Percentiles rank a stretch among this genome's conserved stretches.
phyloP scores from a whole-genome alignment of 2,329 filamentous ascomycete genomes.

The Fusarium sambucinum region DNA sequence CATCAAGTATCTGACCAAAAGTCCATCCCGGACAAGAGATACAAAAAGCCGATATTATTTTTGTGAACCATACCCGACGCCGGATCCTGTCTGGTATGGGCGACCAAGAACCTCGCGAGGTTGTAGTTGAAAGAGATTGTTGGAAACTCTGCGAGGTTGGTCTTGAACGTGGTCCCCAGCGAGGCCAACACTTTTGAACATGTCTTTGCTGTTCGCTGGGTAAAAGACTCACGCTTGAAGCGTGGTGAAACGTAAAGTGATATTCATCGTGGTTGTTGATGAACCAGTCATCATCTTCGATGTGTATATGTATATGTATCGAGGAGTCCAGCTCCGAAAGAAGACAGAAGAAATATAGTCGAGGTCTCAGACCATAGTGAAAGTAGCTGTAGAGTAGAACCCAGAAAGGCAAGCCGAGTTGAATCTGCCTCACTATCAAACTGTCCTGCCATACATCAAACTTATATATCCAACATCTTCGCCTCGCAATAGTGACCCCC shows the following conservation, averaged over 20 bases:
- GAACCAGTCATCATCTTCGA: not conserved
- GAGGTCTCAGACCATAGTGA: not conserved
- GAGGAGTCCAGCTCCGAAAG: slow-evolving; percentile 30
- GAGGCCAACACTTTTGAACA: slow-evolving; percentile 4
- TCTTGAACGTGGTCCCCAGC: slow-evolving; percentile 40
- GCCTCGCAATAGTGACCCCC: not conserved
- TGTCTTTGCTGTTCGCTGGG: slow-evolving; percentile 17
- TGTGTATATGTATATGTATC: not conserved
- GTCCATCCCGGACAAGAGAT: slow-evolving; percentile 8
- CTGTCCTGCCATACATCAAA: slow-evolving; percentile 1
- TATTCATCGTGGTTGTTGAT: not conserved
- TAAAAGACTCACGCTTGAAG: slow-evolving; percentile 20
- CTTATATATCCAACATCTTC: slow-evolving; percentile 24
- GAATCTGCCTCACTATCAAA: slow-evolving; percentile 10
- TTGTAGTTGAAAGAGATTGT: not conserved
- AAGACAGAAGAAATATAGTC: slow-evolving; percentile 3
- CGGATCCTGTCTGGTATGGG: slow-evolving; percentile 33
- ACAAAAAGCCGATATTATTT: slow-evolving; percentile 2
- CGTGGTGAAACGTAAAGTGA: slow-evolving; percentile 31
- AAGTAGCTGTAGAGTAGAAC: not conserved
- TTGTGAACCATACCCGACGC: slow-evolving; percentile 21
- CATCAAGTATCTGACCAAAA: slow-evolving; percentile 13
- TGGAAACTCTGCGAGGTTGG: slow-evolving; percentile 16
- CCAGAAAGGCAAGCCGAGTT: not conserved
- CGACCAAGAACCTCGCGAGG: slow-evolving; percentile 16